phyloP scores from a whole-genome alignment of 2,329 filamentous ascomycete genomes.

The Plectosphaerella cucumerina region DNA sequence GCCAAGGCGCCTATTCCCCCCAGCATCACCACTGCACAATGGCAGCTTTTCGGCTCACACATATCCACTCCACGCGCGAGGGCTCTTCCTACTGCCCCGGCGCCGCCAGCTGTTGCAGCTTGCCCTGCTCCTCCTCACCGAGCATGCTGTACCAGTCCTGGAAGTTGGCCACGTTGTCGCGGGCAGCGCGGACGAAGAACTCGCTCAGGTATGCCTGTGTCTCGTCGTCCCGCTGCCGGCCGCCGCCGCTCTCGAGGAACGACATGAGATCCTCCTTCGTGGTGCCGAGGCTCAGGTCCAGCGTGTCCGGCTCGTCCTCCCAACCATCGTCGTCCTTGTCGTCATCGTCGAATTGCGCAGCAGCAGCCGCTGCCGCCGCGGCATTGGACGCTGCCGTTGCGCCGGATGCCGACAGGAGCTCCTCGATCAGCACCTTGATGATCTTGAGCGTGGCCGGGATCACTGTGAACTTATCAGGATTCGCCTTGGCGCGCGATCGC shows the following conservation, averaged over 20 bases:
- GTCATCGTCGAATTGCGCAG: conserved; percentile 49
- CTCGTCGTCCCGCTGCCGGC: conserved; percentile 78
- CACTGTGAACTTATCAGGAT: conserved; percentile 85
- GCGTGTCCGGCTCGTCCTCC: conserved; percentile 76
- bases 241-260: conserved; percentile 56
- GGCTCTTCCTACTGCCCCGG: conserved; percentile 19
- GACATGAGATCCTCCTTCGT: conserved; percentile 78
- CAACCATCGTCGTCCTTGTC: conserved; percentile 77
- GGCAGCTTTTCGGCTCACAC: too few relatives aligned
- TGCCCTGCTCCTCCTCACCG: conserved; percentile 51
- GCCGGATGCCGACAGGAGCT: conserved; percentile 78
- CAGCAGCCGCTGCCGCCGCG: conserved; percentile 54
- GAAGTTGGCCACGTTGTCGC: conserved; percentile 54
- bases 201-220: conserved; percentile 79
- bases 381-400: conserved; percentile 56
- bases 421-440: conserved; percentile 90
- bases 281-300: conserved; percentile 69
- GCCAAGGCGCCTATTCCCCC: too few relatives aligned
- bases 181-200: conserved; percentile 66
- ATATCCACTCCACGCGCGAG: too few relatives aligned
- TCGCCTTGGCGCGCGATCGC: conserved; percentile 80
- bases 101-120: conserved; percentile 48
- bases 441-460: conserved; percentile 91
- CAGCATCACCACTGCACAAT: too few relatives aligned
- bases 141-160: conserved; percentile 53